Evolutionary conservation across 2,329 filamentous ascomycete genomes (phyloP), one percentile per base, ranked within the genome.

Genomic region (Xylogone sp.): DNA sequence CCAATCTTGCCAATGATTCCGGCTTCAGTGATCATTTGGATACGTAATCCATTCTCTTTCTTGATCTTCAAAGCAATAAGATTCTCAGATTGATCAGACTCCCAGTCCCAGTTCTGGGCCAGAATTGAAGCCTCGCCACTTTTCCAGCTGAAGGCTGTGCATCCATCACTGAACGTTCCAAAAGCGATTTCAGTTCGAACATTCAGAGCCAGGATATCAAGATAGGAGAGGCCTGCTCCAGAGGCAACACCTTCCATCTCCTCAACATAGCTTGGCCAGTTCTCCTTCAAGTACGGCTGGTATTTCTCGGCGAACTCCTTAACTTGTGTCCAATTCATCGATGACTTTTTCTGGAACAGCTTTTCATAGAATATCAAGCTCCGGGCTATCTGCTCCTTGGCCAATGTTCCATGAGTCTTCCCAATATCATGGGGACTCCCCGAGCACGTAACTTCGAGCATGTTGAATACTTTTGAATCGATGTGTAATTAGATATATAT

Each of bases 151-250:
- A 79, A 54, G 21, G 72, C 69, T 3, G 76, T 79, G 56, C 76
- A 80, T 4, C 76, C 76, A 59, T 79, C 76, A 46, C 63, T 71
- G 51, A 76, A 77, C 18, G 73, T 53, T 0, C 76, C 76, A 55
- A 78, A 77, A 1, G 73, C 72, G 49, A 79, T 78, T 57, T 80
- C 76, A 0, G 75, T 79, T 3, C 76, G 67, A 3, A 77, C 74
- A 52, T 80, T 79, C 44, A 79, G 57, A 1, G 76, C 76, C 3
- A 80, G 64, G 31, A 80, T 75, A 49, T 75, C 72, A 3, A 71
- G 58, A 5, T 77, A 55, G 6, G 63, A 54, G 13, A 67, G 62
- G 5, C 60, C 64, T 0, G 74, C 67, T 16, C 76, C 76, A 10
- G 72, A 68, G 1, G 76, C 75, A 31, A 79, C 68, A 10, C 74